phyloP scores from a whole-genome alignment of 768 basidiomycete species.

The Pleurotus tuber-regium region DNA sequence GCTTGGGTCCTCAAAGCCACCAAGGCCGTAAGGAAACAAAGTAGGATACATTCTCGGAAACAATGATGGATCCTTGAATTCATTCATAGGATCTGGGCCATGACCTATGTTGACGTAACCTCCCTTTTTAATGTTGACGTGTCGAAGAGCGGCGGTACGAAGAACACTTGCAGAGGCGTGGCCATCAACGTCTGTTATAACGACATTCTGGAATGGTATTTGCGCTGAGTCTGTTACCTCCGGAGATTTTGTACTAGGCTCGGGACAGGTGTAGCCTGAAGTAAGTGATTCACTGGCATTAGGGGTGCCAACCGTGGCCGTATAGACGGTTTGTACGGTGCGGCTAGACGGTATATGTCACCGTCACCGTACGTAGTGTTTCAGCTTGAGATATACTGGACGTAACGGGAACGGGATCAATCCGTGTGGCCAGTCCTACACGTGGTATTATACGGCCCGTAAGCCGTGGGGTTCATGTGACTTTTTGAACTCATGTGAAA shows the following conservation, averaged over 20 bases:
- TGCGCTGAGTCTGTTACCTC: too few relatives aligned
- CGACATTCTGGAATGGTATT: too few relatives aligned
- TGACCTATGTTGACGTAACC: too few relatives aligned
- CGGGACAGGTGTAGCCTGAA: too few relatives aligned
- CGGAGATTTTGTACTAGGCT: too few relatives aligned
- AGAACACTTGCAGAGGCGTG: too few relatives aligned
- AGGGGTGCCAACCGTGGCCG: background rate
- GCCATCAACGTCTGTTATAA: too few relatives aligned
- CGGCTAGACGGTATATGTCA: background rate
- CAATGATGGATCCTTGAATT: conserved; percentile 33
- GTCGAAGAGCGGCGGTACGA: too few relatives aligned
- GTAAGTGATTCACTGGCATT: too few relatives aligned
- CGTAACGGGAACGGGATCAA: background rate
- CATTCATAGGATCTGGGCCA: conserved; percentile 27
- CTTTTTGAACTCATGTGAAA: background rate
- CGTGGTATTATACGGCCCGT: background rate
- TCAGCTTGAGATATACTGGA: too few relatives aligned
- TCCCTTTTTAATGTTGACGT: too few relatives aligned
- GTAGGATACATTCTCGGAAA: conserved; percentile 42
- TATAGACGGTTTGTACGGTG: background rate
- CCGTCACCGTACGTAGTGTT: background rate
- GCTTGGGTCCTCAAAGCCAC: conserved; percentile 35
- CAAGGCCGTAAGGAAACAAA: conserved; percentile 40
- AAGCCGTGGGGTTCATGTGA: too few relatives aligned
- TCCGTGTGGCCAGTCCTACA: background rate